These are phyloP conservation scores for Cucurbita maxima DNA, from an alignment of 306 rosid species.

Conservation along the genomic window DNA sequence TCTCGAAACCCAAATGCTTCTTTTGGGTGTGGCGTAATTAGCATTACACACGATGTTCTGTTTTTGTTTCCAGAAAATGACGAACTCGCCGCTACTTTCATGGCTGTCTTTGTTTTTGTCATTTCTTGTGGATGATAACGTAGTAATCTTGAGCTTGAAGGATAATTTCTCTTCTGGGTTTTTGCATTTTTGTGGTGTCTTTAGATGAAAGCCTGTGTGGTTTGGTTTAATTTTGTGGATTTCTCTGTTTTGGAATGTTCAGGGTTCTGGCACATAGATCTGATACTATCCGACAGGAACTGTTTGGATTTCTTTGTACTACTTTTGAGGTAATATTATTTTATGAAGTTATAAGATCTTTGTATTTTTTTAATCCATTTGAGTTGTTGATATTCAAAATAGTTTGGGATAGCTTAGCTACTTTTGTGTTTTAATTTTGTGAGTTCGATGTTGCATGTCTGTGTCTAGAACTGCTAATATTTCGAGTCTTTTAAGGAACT, in stretches of 20 bases:
- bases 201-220: conserved; percentile 11
- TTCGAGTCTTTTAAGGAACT: background rate
- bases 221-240: conserved; percentile 2
- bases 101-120: background rate
- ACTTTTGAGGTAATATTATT: conserved; percentile 10
- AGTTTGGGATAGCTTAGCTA: background rate
- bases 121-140: background rate
- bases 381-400: background rate
- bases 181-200: conserved; percentile 18
- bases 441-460: conserved; percentile 10
- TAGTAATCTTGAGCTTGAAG: background rate
- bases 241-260: conserved; percentile 10
- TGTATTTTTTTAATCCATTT: conserved; percentile 26
- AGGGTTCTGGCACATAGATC: conserved; percentile 42
- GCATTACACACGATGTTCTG: background rate
- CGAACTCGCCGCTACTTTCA: background rate
- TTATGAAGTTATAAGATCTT: conserved; percentile 8
- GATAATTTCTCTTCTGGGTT: background rate
- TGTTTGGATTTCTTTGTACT: conserved; percentile 12
- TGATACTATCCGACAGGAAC: conserved; percentile 18
- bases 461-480: background rate
- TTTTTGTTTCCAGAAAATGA: conserved; percentile 9
- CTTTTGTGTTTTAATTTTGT: conserved; percentile 8
- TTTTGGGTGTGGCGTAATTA: background rate
- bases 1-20: background rate